These are phyloP conservation scores for Immersiporthe knoxdaviesiana DNA, from an alignment of 2,329 filamentous ascomycete species.

Conservation along the genomic window DNA sequence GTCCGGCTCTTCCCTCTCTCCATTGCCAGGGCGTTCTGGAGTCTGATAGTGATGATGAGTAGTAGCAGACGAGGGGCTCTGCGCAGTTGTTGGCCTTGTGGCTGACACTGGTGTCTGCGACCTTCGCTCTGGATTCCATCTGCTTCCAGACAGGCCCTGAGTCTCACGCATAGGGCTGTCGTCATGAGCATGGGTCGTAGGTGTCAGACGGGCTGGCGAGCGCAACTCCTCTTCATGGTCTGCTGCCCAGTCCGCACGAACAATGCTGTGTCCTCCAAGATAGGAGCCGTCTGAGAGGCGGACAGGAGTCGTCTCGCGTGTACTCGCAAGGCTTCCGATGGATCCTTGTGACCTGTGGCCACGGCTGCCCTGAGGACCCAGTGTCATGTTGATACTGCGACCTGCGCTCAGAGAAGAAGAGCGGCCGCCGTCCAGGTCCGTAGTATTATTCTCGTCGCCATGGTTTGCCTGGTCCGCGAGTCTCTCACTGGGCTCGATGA, in stretches of 20 bases:
- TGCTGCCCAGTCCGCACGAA: slow-evolving; percentile 27
- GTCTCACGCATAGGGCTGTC: slow-evolving; percentile 19
- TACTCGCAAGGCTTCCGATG: slow-evolving; percentile 19
- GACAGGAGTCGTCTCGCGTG: slow-evolving; percentile 23
- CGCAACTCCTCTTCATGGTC: slow-evolving; percentile 24
- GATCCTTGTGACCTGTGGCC: slow-evolving; percentile 14
- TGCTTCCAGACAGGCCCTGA: slow-evolving; percentile 37
- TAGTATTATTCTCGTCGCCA: slow-evolving; percentile 16
- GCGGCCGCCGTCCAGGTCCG: slow-evolving; percentile 7
- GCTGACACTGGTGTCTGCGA: slow-evolving; percentile 31
- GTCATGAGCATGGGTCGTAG: slow-evolving; percentile 27
- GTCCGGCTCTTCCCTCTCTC: slow-evolving; percentile 31
- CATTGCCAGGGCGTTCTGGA: slow-evolving; percentile 31
- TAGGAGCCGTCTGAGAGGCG: slow-evolving; percentile 21
- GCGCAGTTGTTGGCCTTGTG: slow-evolving; percentile 7
- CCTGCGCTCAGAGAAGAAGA: slow-evolving; percentile 23
- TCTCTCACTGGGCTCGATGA: slow-evolving; percentile 15
- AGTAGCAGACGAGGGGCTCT: background rate
- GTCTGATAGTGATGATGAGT: slow-evolving; percentile 20
- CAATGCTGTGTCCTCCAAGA: slow-evolving; percentile 22
- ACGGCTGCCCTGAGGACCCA: slow-evolving; percentile 18
- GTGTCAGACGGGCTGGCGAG: slow-evolving; percentile 24
- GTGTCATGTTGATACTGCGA: background rate
- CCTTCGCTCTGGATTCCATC: slow-evolving; percentile 34
- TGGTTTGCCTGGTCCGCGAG: slow-evolving; percentile 16